Evolutionary conservation across 352 stramenopile genomes (phyloP).

Genomic region (Pythium phragmitis): DNA sequence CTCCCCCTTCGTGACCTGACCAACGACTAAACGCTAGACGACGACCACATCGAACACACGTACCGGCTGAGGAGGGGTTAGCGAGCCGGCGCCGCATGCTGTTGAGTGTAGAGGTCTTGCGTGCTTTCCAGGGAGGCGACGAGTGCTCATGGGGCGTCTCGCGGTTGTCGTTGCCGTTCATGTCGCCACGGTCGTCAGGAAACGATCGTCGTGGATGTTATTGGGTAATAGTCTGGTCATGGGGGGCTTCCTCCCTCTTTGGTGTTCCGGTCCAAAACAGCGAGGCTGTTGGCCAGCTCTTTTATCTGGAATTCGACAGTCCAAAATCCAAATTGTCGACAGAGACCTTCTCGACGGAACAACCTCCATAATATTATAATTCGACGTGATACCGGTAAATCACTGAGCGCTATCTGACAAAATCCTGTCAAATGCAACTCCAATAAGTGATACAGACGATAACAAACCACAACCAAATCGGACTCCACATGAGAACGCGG

Average conservation of each 20-base stretch:
- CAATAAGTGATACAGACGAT: no score
- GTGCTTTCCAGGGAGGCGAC: constrained; percentile 4
- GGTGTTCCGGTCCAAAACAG: background rate
- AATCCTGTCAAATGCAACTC: no score
- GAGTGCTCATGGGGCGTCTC: no score
- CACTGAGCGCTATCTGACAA: no score
- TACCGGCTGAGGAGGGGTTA: constrained; percentile 20
- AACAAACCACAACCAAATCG: no score
- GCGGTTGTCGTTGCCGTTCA: background rate
- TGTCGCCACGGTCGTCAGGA: constrained; percentile 4
- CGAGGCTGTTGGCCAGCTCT: no score
- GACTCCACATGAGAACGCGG: no score
- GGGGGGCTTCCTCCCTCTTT: background rate
- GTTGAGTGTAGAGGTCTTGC: constrained; percentile 10
- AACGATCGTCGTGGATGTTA: background rate
- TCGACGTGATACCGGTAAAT: no score
- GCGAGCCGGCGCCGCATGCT: constrained; percentile 4
- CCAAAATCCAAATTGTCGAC: no score
- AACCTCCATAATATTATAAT: no score
- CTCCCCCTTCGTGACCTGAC: background rate
- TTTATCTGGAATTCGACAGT: no score
- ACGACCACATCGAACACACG: background rate
- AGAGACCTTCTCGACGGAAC: no score
- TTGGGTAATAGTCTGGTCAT: background rate
- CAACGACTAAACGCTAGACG: constrained; percentile 1